These are phyloP conservation scores for Fusarium oxysporum DNA, from an alignment of 2,329 filamentous ascomycete species.

Conservation along the genomic window DNA sequence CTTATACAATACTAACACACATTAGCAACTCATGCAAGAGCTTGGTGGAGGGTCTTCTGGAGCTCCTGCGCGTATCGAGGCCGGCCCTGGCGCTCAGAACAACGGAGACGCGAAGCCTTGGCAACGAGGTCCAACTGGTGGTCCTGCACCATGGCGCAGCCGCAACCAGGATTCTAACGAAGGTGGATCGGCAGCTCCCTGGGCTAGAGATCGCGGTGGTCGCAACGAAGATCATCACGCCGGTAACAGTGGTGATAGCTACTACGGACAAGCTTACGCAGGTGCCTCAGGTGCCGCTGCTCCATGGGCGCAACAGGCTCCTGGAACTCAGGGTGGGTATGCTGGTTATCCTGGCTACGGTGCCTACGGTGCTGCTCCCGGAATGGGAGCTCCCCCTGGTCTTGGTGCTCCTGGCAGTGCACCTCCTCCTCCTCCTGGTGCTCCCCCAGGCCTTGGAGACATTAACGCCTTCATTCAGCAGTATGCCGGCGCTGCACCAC, in stretches of 20 bases:
- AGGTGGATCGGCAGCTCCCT: constrained; percentile 65
- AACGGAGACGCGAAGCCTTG: constrained; percentile 81
- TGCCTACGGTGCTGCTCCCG: constrained; percentile 61
- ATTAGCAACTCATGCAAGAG: constrained; percentile 95
- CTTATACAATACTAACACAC: constrained; percentile 54
- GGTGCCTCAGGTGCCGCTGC: constrained; percentile 45
- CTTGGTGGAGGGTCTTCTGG: constrained; percentile 74
- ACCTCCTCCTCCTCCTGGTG: constrained; percentile 56
- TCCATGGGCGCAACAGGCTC: constrained; percentile 70
- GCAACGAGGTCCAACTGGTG: constrained; percentile 87
- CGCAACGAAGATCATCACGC: constrained; percentile 57
- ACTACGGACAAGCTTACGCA: constrained; percentile 48
- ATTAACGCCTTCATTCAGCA: constrained; percentile 76
- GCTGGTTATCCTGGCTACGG: constrained; percentile 61
- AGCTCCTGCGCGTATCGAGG: constrained; percentile 86
- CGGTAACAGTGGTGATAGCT: constrained; percentile 45
- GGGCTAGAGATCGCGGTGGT: constrained; percentile 70
- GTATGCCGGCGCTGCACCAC: constrained; percentile 65
- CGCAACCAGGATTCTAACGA: constrained; percentile 66
- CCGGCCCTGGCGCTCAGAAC: constrained; percentile 71
- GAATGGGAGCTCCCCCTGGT: constrained; percentile 56
- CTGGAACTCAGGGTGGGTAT: constrained; percentile 68
- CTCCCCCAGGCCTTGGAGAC: constrained; percentile 67
- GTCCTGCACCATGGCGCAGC: constrained; percentile 82
- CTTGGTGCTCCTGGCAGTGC: constrained; percentile 59